Conservation (phyloP, 371 early-diverging fungal species). For the Mortierella sp. region DNA sequence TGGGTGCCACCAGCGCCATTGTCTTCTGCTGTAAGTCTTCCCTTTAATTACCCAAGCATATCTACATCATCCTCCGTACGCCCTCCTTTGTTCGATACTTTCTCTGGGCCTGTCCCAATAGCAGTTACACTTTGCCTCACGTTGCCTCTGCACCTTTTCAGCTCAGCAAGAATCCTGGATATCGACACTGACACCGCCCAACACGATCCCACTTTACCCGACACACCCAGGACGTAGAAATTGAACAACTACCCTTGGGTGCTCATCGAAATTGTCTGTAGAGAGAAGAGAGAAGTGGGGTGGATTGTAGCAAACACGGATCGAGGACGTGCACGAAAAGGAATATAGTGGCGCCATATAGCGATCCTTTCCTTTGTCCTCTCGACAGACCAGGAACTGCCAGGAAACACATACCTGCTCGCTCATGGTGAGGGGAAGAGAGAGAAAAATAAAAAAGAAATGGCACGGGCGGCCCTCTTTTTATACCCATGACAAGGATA, state of each 20-base stretch:
- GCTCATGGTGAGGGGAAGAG: not conserved
- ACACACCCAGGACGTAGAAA: not conserved
- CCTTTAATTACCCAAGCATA: not conserved
- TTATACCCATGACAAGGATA: not conserved
- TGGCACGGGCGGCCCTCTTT: not conserved
- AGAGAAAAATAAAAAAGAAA: not conserved
- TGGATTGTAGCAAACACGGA: not conserved
- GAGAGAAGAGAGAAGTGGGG: not conserved
- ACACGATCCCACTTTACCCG: not conserved
- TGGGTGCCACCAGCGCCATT: conserved; percentile 96
- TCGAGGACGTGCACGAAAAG: not conserved
- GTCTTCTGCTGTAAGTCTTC: conserved; percentile 95
- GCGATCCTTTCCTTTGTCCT: not conserved
- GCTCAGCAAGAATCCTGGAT: not conserved
- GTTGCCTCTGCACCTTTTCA: not conserved
- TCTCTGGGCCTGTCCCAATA: not conserved
- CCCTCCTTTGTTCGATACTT: not conserved
- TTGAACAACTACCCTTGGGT: not conserved
- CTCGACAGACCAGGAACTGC: not conserved
- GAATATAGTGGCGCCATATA: not conserved
- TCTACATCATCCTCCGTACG: not conserved
- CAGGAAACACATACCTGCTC: not conserved
- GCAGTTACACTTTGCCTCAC: not conserved
- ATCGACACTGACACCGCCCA: not conserved
- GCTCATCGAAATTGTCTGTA: not conserved